Evolutionary conservation across 164 flowering plant species (phyloP).

Genomic region (Umbilicus rupestris): DNA sequence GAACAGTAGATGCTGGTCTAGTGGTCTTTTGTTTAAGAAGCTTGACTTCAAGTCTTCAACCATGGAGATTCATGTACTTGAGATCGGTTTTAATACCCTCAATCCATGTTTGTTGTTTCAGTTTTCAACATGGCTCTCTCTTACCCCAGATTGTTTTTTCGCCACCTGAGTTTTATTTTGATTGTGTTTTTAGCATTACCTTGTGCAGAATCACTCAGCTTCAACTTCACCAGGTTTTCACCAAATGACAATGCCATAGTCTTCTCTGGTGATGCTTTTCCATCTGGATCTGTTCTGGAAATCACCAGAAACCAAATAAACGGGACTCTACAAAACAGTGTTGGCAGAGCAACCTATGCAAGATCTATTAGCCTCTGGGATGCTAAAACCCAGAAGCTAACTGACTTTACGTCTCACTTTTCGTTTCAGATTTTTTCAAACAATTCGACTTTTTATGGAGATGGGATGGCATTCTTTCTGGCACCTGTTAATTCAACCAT

Average conservation of each 20-base stretch:
- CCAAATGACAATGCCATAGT: neutral
- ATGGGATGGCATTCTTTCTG: constrained; percentile 27
- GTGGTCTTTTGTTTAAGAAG: constrained; percentile 2
- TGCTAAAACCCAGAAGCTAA: constrained; percentile 9
- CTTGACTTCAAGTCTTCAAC: neutral
- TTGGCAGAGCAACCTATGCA: constrained; percentile 14
- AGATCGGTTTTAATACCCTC: neutral
- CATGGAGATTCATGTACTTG: neutral
- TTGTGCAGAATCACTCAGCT: constrained; percentile 10
- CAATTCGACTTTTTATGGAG: neutral
- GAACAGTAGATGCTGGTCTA: neutral
- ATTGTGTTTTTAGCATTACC: constrained; percentile 1
- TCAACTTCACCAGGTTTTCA: constrained; percentile 10
- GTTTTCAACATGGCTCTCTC: neutral
- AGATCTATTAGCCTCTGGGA: constrained; percentile 23
- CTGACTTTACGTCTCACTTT: constrained; percentile 29
- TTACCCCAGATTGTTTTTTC: neutral
- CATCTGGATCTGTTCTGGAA: neutral
- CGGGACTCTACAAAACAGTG: neutral
- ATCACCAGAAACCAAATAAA: constrained; percentile 4
- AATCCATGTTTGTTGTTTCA: neutral
- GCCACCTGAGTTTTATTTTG: neutral
- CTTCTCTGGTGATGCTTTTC: constrained; percentile 3
- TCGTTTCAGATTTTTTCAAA: constrained; percentile 14
- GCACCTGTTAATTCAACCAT: constrained; percentile 13